Conservation (phyloP, 495 filamentous ascomycete genomes). For the Lophium mytilinum region DNA sequence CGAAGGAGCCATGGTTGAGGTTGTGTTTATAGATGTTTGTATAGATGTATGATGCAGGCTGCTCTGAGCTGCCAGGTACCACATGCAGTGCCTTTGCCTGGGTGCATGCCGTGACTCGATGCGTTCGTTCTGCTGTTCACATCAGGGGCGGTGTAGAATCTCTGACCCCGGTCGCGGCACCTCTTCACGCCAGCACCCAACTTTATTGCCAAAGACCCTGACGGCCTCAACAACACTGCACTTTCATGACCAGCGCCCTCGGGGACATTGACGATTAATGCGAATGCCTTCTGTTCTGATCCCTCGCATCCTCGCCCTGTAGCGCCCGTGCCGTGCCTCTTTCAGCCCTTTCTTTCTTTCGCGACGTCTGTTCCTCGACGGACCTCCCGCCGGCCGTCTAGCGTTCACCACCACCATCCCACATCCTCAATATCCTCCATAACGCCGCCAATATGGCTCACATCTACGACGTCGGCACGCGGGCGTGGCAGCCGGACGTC, state of each 20-base stretch:
- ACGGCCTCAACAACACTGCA: neutral
- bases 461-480: conserved; percentile 92
- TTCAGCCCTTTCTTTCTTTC: neutral
- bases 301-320: neutral
- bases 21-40: no score
- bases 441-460: conserved; percentile 63
- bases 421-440: neutral
- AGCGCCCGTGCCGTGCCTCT: neutral
- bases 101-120: neutral
- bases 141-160: conserved; percentile 14
- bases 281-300: neutral
- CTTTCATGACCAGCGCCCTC: neutral
- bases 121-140: no score
- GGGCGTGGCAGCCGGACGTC: conserved; percentile 95
- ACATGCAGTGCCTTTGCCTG: neutral
- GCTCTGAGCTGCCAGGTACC: neutral
- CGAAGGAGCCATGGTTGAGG: no score
- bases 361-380: neutral
- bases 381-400: no score
- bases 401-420: neutral
- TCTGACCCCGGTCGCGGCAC: conserved; percentile 15
- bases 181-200: conserved; percentile 1
- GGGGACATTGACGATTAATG: neutral
- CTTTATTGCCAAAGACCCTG: neutral
- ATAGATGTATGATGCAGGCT: no score